These are phyloP conservation scores for Aspergillus ochraceoroseus DNA, from an alignment of 2,329 filamentous ascomycete genomes.

Conservation along the genomic window DNA sequence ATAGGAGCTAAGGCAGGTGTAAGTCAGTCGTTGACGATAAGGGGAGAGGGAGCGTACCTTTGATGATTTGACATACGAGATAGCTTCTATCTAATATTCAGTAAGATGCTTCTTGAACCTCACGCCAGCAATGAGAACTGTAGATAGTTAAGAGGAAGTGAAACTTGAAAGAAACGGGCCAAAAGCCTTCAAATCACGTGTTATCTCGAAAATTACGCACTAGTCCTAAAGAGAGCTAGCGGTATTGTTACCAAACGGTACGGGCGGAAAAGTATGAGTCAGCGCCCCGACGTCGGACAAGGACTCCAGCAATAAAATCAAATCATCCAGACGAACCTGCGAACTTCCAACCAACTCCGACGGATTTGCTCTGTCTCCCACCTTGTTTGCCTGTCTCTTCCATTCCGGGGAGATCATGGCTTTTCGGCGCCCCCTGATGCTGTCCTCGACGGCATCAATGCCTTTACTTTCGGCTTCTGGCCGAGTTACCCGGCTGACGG, in stretches of 20 bases:
- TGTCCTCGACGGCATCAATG: constrained; percentile 30
- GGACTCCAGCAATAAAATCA: constrained; percentile 15
- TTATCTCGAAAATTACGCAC: constrained; percentile 3
- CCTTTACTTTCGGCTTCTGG: constrained; percentile 27
- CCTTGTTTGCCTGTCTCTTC: constrained; percentile 13
- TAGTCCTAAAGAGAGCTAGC: constrained; percentile 18
- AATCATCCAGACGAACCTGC: constrained; percentile 20
- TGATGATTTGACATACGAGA: too few species aligned
- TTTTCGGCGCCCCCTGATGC: constrained; percentile 38
- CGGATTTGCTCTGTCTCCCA: constrained; percentile 10
- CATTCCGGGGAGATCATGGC: constrained; percentile 32
- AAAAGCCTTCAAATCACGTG: too few species aligned
- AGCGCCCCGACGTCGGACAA: constrained; percentile 38
- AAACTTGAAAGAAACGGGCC: too few species aligned
- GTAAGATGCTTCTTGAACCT: too few species aligned
- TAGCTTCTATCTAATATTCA: too few species aligned
- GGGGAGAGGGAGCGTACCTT: too few species aligned
- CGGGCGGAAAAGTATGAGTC: too few species aligned
- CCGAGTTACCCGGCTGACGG: constrained; percentile 28
- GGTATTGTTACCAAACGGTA: too few species aligned
- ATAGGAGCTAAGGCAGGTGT: constrained; percentile 1
- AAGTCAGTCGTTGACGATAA: too few species aligned
- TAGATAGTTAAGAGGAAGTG: too few species aligned
- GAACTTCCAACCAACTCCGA: constrained; percentile 9
- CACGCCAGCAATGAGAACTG: too few species aligned